A percentile compares a stretch with the other conserved stretches of the same genome.
Evolutionary conservation across 345 rosid species (phyloP).

Genomic region (Erysimum cheiranthoides): DNA sequence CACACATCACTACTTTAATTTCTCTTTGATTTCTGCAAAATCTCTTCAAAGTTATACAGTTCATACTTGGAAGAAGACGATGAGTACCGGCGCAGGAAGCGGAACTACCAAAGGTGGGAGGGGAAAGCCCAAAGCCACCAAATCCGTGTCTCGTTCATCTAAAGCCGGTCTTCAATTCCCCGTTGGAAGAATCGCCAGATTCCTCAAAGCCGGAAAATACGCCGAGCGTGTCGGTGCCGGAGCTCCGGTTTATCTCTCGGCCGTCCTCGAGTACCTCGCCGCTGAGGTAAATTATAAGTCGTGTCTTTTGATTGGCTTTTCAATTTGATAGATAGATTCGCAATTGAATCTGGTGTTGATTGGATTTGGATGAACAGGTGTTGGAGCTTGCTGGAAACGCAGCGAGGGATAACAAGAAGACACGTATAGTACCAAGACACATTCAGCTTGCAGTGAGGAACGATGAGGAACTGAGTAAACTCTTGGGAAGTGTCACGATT

Average conservation of each 20-base stretch:
- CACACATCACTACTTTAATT: not conserved
- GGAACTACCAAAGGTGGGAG: conserved; percentile 58
- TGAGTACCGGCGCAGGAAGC: conserved; percentile 51
- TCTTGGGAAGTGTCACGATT: conserved; percentile 70
- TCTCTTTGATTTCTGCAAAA: not conserved
- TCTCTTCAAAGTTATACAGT: not conserved
- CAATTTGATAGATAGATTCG: not conserved
- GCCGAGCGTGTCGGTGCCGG: conserved; percentile 84
- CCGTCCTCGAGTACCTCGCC: conserved; percentile 84
- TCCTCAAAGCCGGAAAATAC: conserved; percentile 66
- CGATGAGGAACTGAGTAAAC: conserved; percentile 74
- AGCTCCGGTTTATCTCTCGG: conserved; percentile 76
- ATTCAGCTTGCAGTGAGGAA: conserved; percentile 81
- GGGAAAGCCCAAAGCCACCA: conserved; percentile 63
- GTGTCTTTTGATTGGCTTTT: not conserved
- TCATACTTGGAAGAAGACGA: not conserved
- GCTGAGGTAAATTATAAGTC: conserved; percentile 56
- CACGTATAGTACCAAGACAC: conserved; percentile 72
- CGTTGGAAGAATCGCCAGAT: conserved; percentile 78
- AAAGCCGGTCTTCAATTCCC: conserved; percentile 84
- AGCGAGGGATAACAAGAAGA: conserved; percentile 84
- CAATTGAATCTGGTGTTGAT: not conserved
- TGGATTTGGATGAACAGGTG: conserved; percentile 47
- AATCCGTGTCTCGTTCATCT: conserved; percentile 65
- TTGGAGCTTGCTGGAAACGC: conserved; percentile 81